Base-by-base conservation (phyloP, 176 grass and related monocot genomes). In the Raddia guianensis region DNA sequence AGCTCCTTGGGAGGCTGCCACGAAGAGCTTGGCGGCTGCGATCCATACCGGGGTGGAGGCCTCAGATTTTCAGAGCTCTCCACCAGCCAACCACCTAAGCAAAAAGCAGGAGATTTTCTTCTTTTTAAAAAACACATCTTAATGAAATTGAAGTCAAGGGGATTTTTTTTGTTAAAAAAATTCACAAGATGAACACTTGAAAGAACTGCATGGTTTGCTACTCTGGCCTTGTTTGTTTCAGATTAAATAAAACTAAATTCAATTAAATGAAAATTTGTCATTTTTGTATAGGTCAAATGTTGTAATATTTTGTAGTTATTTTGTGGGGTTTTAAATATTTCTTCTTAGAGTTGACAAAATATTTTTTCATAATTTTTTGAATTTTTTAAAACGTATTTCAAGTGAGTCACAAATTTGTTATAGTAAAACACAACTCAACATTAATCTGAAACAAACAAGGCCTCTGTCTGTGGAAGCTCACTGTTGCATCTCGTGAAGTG, bases 71-170 rank as follows among this genome's bases (percentile, higher is more conserved):
- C 88, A 45, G 83, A 64, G 47, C 86, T 82, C 83, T 92, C 90
- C 78, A 87, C 86, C 63, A 95, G 49, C 95, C 92, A 95, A 4
- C 84, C 90, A 76, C 84, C 92, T 91, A 63, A 9, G 62, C 42
- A 64, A 12, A n/a, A n/a, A 11, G 10, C 1, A 53, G 33, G 8
- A 60, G 27, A 40, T 40, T 40, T 40, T 27, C 27, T 27, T 27
- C 27, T 27, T 40, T 40, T 40, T 1, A 40, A 3, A 40, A 40
- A 40, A 40, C 37, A 35, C 80, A 77, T 16, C 72, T 2, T 49
- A 35, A 27, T 27, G 27, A 27, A 72, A 61, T 46, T 75, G 16
- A 18, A 2, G 54, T 77, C 45, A 11, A 55, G 53, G 34, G 33
- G 20, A 76, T 12, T 20, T 62, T 62, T 6, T 1, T 27, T 21